Conservation (phyloP, 2,329 filamentous ascomycete species). For the Fusarium chaquense region DNA sequence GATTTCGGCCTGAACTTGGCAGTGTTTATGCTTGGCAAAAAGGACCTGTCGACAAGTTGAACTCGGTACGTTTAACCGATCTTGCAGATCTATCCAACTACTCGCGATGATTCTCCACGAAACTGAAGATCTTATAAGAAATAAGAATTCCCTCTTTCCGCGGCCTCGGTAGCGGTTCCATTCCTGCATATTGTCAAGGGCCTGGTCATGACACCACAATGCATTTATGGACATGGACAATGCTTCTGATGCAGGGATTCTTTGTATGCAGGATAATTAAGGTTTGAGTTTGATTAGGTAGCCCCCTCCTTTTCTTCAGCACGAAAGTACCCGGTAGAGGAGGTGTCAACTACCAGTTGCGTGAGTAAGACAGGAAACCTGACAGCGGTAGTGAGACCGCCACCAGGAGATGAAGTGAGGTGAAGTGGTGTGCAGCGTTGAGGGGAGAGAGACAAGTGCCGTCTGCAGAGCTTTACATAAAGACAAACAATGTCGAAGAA, state of each 20-base stretch:
- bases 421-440: not conserved
- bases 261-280: not conserved
- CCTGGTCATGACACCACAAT: not conserved
- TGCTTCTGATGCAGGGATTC: not conserved
- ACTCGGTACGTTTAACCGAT: not conserved
- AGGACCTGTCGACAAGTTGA: not conserved
- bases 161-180: not conserved
- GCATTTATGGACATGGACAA: too few species aligned
- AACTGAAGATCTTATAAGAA: slow-evolving; percentile 1
- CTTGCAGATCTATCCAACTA: not conserved
- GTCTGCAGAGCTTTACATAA: not conserved
- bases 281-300: slow-evolving; percentile 1
- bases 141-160: not conserved
- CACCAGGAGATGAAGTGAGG: not conserved
- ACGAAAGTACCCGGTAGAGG: not conserved
- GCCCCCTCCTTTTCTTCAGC: not conserved
- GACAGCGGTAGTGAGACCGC: not conserved
- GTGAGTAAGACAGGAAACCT: not conserved
- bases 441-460: not conserved
- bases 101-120: not conserved
- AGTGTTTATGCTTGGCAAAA: not conserved
- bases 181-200: not conserved
- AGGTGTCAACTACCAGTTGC: not conserved
- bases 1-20: not conserved
- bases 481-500: not conserved